Evolutionary conservation across 345 rosid species (phyloP).

Genomic region (Murraya paniculata): DNA sequence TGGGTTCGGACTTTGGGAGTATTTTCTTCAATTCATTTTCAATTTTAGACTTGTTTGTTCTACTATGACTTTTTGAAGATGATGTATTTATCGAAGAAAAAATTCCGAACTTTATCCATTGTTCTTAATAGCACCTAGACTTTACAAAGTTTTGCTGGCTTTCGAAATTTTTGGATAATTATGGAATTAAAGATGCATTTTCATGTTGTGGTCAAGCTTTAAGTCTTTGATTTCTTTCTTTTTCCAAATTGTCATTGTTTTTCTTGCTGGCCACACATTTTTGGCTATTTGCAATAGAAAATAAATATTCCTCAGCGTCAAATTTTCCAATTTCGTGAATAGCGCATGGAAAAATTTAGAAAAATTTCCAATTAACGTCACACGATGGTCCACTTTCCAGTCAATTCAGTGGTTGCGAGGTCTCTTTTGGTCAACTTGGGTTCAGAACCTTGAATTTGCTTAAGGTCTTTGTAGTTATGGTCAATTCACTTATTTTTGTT

Average conservation of each 20-base stretch:
- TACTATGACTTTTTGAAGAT: neutral
- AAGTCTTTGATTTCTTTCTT: neutral
- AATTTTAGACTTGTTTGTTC: neutral
- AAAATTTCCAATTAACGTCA: neutral
- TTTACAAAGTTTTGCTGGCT: neutral
- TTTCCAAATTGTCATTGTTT: neutral
- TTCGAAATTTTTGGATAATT: neutral
- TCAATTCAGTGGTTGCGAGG: neutral
- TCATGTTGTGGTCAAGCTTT: neutral
- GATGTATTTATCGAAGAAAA: neutral
- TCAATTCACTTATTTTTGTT: slow-evolving; percentile 10
- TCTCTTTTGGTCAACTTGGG: neutral
- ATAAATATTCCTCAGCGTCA: neutral
- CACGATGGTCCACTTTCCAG: neutral
- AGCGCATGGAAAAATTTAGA: neutral
- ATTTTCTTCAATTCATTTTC: neutral
- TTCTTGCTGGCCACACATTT: neutral
- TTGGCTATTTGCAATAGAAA: neutral
- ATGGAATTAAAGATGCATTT: neutral
- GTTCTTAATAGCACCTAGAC: neutral
- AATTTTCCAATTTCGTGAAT: neutral
- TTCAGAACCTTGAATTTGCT: neutral
- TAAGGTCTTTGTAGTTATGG: neutral
- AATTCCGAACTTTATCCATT: neutral
- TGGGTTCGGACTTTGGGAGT: neutral